Conservation (phyloP, 768 basidiomycete species). For the Austroboletus festivus region DNA sequence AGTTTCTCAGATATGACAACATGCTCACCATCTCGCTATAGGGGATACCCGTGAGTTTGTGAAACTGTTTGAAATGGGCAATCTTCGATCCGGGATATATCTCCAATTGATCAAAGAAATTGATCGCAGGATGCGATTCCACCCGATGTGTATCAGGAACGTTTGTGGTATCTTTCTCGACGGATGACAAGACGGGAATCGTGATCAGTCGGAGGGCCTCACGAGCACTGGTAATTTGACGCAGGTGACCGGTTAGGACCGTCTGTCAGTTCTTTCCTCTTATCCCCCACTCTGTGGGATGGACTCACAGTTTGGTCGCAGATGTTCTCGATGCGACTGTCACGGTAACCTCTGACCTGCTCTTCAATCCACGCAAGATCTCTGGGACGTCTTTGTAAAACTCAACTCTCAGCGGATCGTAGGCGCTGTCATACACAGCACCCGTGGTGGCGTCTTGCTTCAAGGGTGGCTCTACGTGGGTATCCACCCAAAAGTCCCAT, state of each 20-base stretch:
- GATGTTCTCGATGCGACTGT: conserved; percentile 75
- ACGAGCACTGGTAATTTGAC: conserved; percentile 76
- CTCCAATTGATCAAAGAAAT: conserved; percentile 68
- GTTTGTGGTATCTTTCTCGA: conserved; percentile 24
- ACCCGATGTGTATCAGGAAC: conserved; percentile 9
- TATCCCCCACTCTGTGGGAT: not conserved
- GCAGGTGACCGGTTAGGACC: too few relatives aligned
- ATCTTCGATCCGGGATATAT: conserved; percentile 84
- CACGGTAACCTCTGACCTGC: conserved; percentile 44
- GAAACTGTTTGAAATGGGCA: conserved; percentile 72
- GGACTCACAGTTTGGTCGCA: conserved; percentile 62
- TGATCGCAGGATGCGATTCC: conserved; percentile 44
- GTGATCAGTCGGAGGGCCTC: conserved; percentile 67
- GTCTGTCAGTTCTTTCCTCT: too few relatives aligned
- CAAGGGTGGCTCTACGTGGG: conserved; percentile 62
- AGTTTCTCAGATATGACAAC: not conserved
- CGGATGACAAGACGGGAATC: conserved; percentile 40
- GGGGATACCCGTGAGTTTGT: conserved; percentile 69
- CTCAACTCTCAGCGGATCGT: conserved; percentile 37
- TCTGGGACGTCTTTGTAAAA: conserved; percentile 78
- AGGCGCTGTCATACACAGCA: conserved; percentile 23
- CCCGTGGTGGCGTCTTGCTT: conserved; percentile 37
- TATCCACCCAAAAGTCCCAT: conserved; percentile 88
- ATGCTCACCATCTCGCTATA: conserved; percentile 72
- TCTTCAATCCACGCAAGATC: conserved; percentile 60